phyloP scores from a whole-genome alignment of 1,284 basidiomycete species.

The Heterobasidion occidentale region DNA sequence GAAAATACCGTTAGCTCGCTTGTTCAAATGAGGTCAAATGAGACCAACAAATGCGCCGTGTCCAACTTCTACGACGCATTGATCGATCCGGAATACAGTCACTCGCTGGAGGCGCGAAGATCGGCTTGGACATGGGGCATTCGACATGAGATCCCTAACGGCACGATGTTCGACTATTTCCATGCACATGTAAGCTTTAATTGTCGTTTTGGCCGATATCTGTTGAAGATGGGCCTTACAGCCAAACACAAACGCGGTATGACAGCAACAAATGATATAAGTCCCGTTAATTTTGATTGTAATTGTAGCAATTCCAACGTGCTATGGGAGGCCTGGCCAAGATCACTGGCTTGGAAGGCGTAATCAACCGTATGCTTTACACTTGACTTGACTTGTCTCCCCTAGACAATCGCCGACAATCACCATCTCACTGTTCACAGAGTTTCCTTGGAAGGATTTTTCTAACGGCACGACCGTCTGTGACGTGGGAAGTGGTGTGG shows the following conservation, averaged over 20 bases:
- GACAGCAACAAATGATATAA: neutral
- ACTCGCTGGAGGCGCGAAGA: conserved; percentile 13
- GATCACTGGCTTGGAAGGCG: conserved; percentile 6
- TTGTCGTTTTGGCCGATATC: neutral
- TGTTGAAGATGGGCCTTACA: neutral
- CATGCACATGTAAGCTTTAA: conserved; percentile 2
- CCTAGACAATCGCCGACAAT: too few species aligned
- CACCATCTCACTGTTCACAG: conserved; percentile 14
- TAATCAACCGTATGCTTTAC: conserved; percentile 21
- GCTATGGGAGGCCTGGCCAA: neutral
- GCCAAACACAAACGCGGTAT: neutral
- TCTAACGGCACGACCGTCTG: conserved; percentile 28
- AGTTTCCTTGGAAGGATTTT: conserved; percentile 35
- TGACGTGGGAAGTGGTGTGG: conserved; percentile 42
- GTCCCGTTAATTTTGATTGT: neutral
- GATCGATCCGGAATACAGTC: conserved; percentile 15
- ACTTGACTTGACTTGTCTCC: conserved; percentile 13
- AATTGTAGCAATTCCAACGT: neutral
- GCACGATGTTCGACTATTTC: conserved; percentile 13
- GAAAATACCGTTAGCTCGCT: neutral
- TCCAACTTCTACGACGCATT: conserved; percentile 16
- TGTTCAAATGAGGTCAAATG: conserved; percentile 9
- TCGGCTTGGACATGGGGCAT: conserved; percentile 10
- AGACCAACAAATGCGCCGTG: conserved; percentile 8
- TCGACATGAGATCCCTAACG: neutral